Evolutionary conservation across 2,329 filamentous ascomycete genomes (phyloP), one percentile per base, ranked within the genome.

Genomic region (Anthostomella pinea): DNA sequence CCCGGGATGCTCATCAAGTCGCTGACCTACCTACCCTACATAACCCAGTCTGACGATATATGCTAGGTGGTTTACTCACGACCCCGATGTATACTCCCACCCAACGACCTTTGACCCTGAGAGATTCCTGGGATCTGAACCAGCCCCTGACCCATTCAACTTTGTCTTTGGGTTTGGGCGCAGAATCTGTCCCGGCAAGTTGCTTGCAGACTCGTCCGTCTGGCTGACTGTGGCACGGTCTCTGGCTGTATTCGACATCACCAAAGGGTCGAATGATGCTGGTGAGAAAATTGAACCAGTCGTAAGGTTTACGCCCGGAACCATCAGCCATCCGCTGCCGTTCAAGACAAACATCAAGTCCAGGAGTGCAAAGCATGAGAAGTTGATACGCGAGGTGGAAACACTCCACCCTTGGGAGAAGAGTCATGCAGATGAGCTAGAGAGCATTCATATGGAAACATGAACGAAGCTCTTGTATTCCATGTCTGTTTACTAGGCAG

Each of bases 81-180:
- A 88, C 51, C 75, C 79, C 2, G 76, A 81, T 22, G 77, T 77
- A 2, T 87, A 88, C 56, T 68, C 75, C 0, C 33, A 61, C 8
- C 63, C 63, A 0, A 42, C 40, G 4, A 10, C 16, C 2, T 67
- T 67, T 15, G 46, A 62, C 17, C 64, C 62, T 0, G 56, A 58
- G 1, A 51, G 64, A 0, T 66, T 51, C 42, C 45, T 68, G 1
- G 49, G 45, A 9, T 51, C 56, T 5, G 41, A 53, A 2, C 51
- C 55, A 0, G 56, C 58, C 10, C 59, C 55, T 0, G 55, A 62
- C 6, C 59, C 65, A 0, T 18, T 17, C 0, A 28, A 30, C 0
- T 35, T 53, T 1, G 51, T 50, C 2, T 67, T 64, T 30, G 65
- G 63, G 0, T 67, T 57, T 27, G 65, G 64, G 0, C 56, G 65